phyloP scores from a whole-genome alignment of 805 yeast genomes.

The Clavispora vitiphila region DNA sequence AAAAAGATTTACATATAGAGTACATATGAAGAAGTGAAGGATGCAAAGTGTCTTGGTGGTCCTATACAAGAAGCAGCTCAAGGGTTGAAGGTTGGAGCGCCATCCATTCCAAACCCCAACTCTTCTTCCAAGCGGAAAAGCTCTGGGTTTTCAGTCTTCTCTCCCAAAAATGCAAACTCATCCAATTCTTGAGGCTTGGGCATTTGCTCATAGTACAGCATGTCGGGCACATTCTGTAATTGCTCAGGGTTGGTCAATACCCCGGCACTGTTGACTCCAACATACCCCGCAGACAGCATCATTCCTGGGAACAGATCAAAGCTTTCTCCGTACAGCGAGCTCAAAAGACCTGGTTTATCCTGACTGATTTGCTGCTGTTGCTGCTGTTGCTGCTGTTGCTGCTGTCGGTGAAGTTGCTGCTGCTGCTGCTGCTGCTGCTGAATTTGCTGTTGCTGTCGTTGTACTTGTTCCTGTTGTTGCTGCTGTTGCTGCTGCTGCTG shows the following conservation, averaged over 20 bases:
- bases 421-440: slow-evolving; percentile 12
- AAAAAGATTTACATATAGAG: neutral
- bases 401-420: slow-evolving; percentile 8
- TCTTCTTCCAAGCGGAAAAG: slow-evolving; percentile 39
- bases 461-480: slow-evolving; percentile 14
- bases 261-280: slow-evolving; percentile 16
- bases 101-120: slow-evolving; percentile 42
- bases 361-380: slow-evolving; percentile 1
- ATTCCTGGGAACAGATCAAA: slow-evolving; percentile 10
- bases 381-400: slow-evolving; percentile 7
- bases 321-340: neutral
- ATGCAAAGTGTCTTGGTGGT: neutral
- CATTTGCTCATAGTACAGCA: slow-evolving; percentile 30
- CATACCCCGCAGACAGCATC: slow-evolving; percentile 7
- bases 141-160: slow-evolving; percentile 19
- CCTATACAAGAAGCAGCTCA: neutral
- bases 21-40: slow-evolving; percentile 1
- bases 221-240: slow-evolving; percentile 15
- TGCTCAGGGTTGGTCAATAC: slow-evolving; percentile 20
- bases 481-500: slow-evolving; percentile 15
- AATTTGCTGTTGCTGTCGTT: slow-evolving; percentile 16
- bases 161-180: slow-evolving; percentile 26
- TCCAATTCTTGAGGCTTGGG: slow-evolving; percentile 43
- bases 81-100: slow-evolving; percentile 12
- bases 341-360: neutral